phyloP scores from a whole-genome alignment of 495 filamentous ascomycete genomes.

The Neurospora sp. region DNA sequence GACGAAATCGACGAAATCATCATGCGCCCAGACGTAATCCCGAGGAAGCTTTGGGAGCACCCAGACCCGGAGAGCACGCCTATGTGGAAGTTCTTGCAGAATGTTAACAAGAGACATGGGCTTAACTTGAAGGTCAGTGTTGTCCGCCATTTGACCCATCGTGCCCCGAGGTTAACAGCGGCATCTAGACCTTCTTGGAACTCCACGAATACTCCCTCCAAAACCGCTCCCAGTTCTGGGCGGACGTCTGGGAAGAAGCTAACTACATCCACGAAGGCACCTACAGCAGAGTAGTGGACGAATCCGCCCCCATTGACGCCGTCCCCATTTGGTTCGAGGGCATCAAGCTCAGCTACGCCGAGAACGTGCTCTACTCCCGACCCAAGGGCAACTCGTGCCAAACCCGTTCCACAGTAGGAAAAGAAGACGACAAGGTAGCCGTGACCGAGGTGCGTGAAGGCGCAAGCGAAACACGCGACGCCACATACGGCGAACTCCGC shows the following conservation, averaged over 20 bases:
- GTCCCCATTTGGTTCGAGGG: conserved; percentile 63
- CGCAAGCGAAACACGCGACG: conserved; percentile 39
- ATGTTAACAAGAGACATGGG: conserved; percentile 33
- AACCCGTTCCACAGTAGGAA: conserved; percentile 36
- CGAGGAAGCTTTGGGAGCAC: conserved; percentile 33
- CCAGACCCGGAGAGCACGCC: conserved; percentile 40
- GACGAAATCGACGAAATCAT: background rate
- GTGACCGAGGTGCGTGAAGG: conserved; percentile 67
- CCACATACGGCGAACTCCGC: conserved; percentile 57
- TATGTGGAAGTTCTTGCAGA: conserved; percentile 42
- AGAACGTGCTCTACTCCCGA: conserved; percentile 50
- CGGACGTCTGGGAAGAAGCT: conserved; percentile 47
- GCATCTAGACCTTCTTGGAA: conserved; percentile 46
- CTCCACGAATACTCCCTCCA: conserved; percentile 54
- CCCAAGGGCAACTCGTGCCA: conserved; percentile 19
- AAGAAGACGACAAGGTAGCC: conserved; percentile 61
- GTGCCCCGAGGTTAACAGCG: background rate
- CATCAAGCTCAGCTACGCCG: conserved; percentile 51
- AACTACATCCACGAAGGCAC: conserved; percentile 52
- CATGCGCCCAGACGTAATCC: background rate
- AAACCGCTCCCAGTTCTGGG: conserved; percentile 56
- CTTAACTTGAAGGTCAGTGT: conserved; percentile 33
- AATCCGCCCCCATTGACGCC: conserved; percentile 54
- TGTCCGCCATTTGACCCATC: background rate
- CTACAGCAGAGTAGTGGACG: conserved; percentile 53